A percentile compares a stretch with the other conserved stretches of the same genome.
phyloP scores from a whole-genome alignment of 2,329 filamentous ascomycete species.

The Sporothrix pallida region DNA sequence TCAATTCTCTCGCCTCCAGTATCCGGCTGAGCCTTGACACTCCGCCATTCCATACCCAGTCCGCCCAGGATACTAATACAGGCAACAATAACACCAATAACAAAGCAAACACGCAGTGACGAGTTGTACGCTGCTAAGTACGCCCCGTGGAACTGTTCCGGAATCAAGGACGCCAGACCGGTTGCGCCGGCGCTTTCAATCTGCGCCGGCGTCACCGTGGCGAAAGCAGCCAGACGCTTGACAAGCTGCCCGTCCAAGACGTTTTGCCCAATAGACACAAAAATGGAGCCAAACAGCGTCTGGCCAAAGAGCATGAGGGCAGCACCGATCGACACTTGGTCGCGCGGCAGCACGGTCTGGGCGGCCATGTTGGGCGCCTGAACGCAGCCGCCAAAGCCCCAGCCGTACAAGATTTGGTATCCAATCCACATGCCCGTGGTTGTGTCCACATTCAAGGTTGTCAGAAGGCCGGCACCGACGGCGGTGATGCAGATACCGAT shows the following conservation, averaged over 20 bases:
- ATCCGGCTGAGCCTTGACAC: background rate
- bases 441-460: conserved; percentile 53
- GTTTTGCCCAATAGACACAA: conserved; percentile 35
- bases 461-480: conserved; percentile 55
- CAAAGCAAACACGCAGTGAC: background rate
- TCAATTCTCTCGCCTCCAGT: background rate
- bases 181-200: background rate
- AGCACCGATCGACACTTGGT: conserved; percentile 51
- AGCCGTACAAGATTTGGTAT: conserved; percentile 52
- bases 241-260: conserved; percentile 28
- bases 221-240: background rate
- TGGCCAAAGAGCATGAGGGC: conserved; percentile 52
- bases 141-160: background rate
- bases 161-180: background rate
- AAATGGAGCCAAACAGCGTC: conserved; percentile 34
- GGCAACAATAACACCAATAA: background rate
- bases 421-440: conserved; percentile 43
- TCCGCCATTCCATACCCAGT: background rate
- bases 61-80: background rate
- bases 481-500: conserved; percentile 36
- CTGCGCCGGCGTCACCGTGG: background rate
- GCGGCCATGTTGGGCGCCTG: conserved; percentile 55
- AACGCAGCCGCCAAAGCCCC: conserved; percentile 51
- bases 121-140: background rate
- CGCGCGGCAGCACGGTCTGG: conserved; percentile 51